Evolutionary conservation across 306 rosid genomes (phyloP), one percentile per base, ranked within the genome.

Genomic region (Potentilla sterilis): DNA sequence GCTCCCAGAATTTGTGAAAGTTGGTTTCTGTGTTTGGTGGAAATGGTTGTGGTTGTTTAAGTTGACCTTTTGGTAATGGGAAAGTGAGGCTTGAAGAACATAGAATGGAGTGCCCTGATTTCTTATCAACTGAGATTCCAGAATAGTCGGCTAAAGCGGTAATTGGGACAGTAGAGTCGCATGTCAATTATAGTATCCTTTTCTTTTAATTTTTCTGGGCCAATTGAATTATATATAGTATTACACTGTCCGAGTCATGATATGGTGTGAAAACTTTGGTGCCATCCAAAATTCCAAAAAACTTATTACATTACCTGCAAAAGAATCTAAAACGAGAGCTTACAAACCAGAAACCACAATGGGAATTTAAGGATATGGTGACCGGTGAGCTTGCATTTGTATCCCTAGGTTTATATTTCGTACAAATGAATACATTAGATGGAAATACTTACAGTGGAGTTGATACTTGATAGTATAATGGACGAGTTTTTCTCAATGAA

Each of bases 151-250:
- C 18, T 15, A 37, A n/a, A 16, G 14, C 2, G 6, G 35, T 71
- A 57, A 44, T 68, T 28, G 69, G 69, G 43, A 63, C 77, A 41
- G 24, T n/a, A 73, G 5, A 9, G 43, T 59, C 51, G 34, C 68
- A 63, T 35, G n/a, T 63, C 68, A 34, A 61, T 61, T 63, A 16
- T 2, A 63, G 21, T 63, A 34, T 5, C 35, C 38, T 61, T 24
- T 28, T 6, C 2, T 19, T 51, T 18, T 51, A 4, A 19, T 7
- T 19, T 52, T 51, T 16, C 11, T 6, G 9, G 19, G n/a, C 9
- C 40, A 61, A 61, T 63, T 35, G 43, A 7, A 34, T 63, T 63
- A 35, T n/a, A n/a, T n/a, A n/a, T 14, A 35, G 3, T 32, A 63
- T 28, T 5, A 32, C 37, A 55, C 2, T 13, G 12, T 7, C 21